Base-by-base conservation (phyloP, 1,139 yeast species). In the Kodamaea fungicola region DNA sequence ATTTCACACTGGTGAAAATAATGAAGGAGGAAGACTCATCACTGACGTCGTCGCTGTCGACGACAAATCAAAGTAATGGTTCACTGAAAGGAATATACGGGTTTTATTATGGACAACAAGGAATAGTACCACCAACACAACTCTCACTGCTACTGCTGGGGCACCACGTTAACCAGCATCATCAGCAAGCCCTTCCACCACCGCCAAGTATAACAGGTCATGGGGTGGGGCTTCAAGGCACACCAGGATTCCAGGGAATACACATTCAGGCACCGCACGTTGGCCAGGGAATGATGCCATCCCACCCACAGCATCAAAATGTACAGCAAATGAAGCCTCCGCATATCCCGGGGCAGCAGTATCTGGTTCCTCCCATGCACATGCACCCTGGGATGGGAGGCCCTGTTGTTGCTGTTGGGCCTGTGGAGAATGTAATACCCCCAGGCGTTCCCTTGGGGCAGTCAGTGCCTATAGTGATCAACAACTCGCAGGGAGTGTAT, bases 21-120 rank as follows among this genome's bases (percentile, higher is more conserved):
- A 30, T 30, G 32, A 22, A 22, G 25, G 32, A 22, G n/a, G 38
- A 34, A 22, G 38, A 30, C 10, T 19, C 16, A 7, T 31, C 38
- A 24, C 38, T 30, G 38, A 30, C 28, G 13, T 34, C 38, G 12
- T 26, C 34, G 24, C 33, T 26, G 8, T 23, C 33, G 3, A 30
- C 16, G 8, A 10, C 16, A 5, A 19, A 19, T 10, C 8, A 19
- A 9, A 19, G 32, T 8, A 9, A 19, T n/a, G 19, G 32, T 22
- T 30, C 32, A 19, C 32, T 16, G 32, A 30, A 16, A 4, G 12
- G 25, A n/a, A 6, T 4, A 8, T 23, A 23, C 6, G 10, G 10
- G 26, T 23, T 4, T 23, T 23, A 23, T 23, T 23, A 8, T 23
- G 10, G 6, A 6, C 26, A 8, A 23, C 26, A 23, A n/a, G 6